Evolutionary conservation across 179 eudicot species (phyloP).

Genomic region (Patellifolia procumbens): DNA sequence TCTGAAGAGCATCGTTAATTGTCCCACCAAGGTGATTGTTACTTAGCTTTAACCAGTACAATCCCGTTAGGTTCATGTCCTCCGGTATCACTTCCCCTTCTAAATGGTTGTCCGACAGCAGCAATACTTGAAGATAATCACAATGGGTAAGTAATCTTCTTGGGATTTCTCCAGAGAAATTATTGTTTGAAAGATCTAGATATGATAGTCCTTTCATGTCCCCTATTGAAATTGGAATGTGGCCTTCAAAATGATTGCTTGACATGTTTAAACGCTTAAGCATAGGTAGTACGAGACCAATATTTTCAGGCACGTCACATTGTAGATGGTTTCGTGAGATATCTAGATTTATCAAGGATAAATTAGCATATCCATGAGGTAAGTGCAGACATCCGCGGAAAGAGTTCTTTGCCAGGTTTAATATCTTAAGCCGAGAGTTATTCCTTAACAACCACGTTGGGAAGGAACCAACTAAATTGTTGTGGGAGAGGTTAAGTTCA

Average conservation of each 20-base stretch:
- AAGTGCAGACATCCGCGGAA: neutral
- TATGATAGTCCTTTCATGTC: no score
- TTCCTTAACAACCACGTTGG: no score
- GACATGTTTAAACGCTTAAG: neutral
- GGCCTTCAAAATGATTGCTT: neutral
- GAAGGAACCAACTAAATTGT: no score
- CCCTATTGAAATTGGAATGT: no score
- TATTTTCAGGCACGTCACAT: no score
- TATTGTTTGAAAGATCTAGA: neutral
- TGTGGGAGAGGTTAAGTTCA: no score
- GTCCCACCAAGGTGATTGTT: constrained; percentile 2
- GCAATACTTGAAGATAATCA: neutral
- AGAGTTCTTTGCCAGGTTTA: neutral
- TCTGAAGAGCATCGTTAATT: neutral
- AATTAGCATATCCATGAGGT: neutral
- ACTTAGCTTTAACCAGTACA: neutral
- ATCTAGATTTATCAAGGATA: no score
- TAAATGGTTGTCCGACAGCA: no score
- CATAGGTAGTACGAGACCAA: no score
- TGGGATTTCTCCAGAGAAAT: neutral
- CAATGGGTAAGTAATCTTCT: neutral
- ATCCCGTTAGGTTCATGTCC: neutral
- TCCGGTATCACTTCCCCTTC: neutral
- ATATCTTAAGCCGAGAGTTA: no score
- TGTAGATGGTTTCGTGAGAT: no score